phyloP scores from a whole-genome alignment of 108 stramenopile species.

The Fistulifera pelliculosa region DNA sequence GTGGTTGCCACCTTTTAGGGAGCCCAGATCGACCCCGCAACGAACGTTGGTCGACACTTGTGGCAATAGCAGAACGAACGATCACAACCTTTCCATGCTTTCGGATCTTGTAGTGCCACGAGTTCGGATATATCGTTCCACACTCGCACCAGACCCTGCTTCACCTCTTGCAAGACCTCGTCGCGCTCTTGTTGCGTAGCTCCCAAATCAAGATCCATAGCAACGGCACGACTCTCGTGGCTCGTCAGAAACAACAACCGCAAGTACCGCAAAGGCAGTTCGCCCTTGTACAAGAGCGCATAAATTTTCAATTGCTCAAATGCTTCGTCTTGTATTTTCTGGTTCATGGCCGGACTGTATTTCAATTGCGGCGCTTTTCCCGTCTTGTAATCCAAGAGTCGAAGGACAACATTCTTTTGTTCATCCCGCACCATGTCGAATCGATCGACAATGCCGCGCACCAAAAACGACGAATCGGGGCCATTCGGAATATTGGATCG shows the following conservation, averaged over 20 bases:
- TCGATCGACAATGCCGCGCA: conserved; percentile 83
- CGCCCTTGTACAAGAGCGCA: conserved; percentile 59
- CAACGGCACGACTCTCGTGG: conserved; percentile 41
- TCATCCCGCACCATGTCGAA: conserved; percentile 48
- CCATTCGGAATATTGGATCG: conserved; percentile 35
- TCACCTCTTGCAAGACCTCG: conserved; percentile 36
- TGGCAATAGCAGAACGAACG: conserved; percentile 83
- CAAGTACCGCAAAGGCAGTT: conserved; percentile 44
- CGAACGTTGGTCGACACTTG: conserved; percentile 47
- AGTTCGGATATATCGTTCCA: conserved; percentile 41
- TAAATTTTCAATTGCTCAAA: conserved; percentile 86
- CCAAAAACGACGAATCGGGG: conserved; percentile 24
- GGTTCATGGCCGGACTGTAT: conserved; percentile 61
- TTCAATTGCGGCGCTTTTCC: conserved; percentile 83
- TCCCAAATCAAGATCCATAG: conserved; percentile 57
- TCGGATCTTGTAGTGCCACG: conserved; percentile 56
- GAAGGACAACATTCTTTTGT: conserved; percentile 16
- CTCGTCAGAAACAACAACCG: conserved; percentile 66
- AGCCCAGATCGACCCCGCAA: conserved; percentile 54
- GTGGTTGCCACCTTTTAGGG: conserved; percentile 12
- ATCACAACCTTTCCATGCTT: conserved; percentile 64
- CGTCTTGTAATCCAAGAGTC: conserved; percentile 83
- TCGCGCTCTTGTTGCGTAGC: conserved; percentile 47
- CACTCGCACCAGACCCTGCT: conserved; percentile 33
- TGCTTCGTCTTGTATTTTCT: conserved; percentile 56